Evolutionary conservation across 1,139 yeast genomes (phyloP), one percentile per base, ranked within the genome.

Genomic region (Taphrina populina): DNA sequence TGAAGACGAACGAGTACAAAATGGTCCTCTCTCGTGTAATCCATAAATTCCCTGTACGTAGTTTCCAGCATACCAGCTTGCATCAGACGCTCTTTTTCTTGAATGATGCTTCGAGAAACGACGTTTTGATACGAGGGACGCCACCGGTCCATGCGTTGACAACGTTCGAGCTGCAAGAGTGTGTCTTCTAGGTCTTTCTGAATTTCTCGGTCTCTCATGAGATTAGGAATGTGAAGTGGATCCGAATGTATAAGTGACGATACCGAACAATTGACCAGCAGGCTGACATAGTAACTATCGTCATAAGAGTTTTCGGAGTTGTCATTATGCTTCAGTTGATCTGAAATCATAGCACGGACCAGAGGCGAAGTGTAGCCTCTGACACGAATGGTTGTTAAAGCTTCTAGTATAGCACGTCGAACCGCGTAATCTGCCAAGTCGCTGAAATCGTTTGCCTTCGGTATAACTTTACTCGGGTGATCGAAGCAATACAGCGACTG

Each of bases 61-160:
- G 84, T 67, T 8, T 74, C 71, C 17, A 79, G 71, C 11, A 81
- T 70, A 0, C 88, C 88, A 27, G 74, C 73, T 15, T 77, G 70
- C 0, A 86, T 82, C 52, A 94, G 71, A 34, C 75, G 69, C 44
- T 85, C 75, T 63, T 59, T 59, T 6, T 46, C 54, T 52, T 70
- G 73, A 37, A 83, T 69, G 56, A 84, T 82, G 7, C 79, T 74
- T 20, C 72, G 74, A 0, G 88, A 79, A 8, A 88, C 73, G 40
- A 76, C 66, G 36, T 78, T 71, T 44, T 83, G 84, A 62, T 78
- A 81, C 0, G 95, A 82, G 0, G 96, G 95, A 11, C 84, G 76
- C 95, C 95, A 88, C 49, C 80, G 83, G 64, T 92, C 97, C 70
- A 94, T 74, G 61, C 90, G 81, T 62, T 82, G 81, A 60, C 83